These are phyloP conservation scores for Ceratopteris richardii DNA, from an alignment of 75 land plant species.

Conservation along the genomic window DNA sequence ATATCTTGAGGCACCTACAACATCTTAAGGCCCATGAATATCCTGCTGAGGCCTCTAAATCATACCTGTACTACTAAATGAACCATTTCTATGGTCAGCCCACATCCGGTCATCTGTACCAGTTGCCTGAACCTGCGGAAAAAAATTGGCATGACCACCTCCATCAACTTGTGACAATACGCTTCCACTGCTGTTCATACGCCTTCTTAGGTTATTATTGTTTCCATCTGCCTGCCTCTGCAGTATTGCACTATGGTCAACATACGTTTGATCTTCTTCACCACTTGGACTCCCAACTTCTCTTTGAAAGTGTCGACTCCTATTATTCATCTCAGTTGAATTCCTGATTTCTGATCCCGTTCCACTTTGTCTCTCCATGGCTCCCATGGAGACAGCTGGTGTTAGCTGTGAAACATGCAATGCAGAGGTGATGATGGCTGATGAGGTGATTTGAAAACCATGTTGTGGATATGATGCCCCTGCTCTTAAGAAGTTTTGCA, in stretches of 20 bases:
- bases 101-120: too few species aligned
- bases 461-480: constrained; percentile 68
- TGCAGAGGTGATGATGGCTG: constrained; percentile 81
- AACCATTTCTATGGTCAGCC: too few species aligned
- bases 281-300: neutral
- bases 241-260: neutral
- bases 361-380: constrained; percentile 2
- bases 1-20: constrained; percentile 13
- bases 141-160: too few species aligned
- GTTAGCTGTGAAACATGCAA: constrained; percentile 69
- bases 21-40: neutral
- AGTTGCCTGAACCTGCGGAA: too few species aligned
- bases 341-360: too few species aligned
- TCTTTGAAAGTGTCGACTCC: neutral
- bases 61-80: neutral
- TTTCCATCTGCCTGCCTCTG: too few species aligned
- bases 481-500: constrained; percentile 61
- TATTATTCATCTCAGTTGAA: too few species aligned
- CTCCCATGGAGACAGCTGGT: constrained; percentile 20
- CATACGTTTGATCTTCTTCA: too few species aligned
- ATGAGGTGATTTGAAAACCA: constrained; percentile 84
- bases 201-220: too few species aligned
- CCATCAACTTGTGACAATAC: too few species aligned
- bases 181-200: too few species aligned
- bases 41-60: constrained; percentile 6